Evolutionary conservation across 2,329 filamentous ascomycete species (phyloP).

Genomic region (Fonsecaea monophora): DNA sequence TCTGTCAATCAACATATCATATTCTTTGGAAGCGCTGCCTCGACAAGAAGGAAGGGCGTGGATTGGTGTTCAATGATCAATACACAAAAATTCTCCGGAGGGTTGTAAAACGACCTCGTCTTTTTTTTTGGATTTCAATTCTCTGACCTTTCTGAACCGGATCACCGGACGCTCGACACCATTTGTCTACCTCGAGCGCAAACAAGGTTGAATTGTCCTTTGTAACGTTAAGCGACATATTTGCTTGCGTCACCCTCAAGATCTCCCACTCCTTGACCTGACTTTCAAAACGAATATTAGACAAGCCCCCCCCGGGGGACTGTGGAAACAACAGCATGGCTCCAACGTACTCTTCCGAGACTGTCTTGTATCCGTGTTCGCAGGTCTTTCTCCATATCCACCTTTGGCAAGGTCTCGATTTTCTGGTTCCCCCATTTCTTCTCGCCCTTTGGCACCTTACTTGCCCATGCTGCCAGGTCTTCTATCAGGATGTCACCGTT

Average conservation of each 20-base stretch:
- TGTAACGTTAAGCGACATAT: neutral
- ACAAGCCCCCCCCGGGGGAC: neutral
- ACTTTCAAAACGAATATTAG: neutral
- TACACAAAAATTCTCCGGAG: neutral
- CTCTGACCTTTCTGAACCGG: neutral
- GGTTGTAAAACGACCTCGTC: neutral
- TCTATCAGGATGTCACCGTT: neutral
- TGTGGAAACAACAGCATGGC: neutral
- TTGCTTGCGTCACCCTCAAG: neutral
- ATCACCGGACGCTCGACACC: neutral
- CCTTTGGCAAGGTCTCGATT: neutral
- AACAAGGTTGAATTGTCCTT: neutral
- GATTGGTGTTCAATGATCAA: neutral
- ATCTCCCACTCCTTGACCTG: neutral
- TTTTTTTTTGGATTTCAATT: neutral
- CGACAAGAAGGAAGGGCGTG: neutral
- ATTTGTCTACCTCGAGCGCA: neutral
- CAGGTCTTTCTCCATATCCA: neutral
- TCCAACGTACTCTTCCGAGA: neutral
- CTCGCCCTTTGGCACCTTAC: neutral
- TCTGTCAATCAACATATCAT: neutral
- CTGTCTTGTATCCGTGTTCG: neutral
- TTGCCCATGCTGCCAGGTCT: neutral
- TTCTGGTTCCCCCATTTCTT: neutral
- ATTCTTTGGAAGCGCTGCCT: neutral